Evolutionary conservation across 2,329 filamentous ascomycete genomes (phyloP), one percentile per base, ranked within the genome.

Genomic region (Colletotrichum siamense): DNA sequence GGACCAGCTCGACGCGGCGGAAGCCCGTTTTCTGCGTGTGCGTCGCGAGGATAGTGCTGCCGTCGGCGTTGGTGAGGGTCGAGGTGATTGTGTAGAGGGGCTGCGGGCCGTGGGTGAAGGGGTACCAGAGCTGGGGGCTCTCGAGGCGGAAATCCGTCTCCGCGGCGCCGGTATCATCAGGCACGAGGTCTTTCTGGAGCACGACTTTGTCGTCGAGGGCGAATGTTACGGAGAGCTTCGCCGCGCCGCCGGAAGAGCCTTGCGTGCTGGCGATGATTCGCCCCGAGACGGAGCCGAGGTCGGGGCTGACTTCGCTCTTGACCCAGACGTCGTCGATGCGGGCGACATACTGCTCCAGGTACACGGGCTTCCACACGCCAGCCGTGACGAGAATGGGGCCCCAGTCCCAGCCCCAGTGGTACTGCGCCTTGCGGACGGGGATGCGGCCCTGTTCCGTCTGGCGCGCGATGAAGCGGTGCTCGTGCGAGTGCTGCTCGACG

Each of bases 391-490:
- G 79, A 8, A 92, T 87, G 1, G 92, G 92, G 0, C 92, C 93
- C 93, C 92, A 94, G 79, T 94, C 92, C 92, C 92, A 94, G 6
- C 93, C 92, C 91, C 91, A 94, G 79, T 94, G 90, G 79, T 92
- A 94, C 82, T 94, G 93, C 1, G 92, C 91, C 80, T 94, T 94
- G n/a, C 93, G 85, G 0, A 83, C 80, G 1, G 78, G 75, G 9
- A 83, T 71, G 4, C 82, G 78, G 36, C 84, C 81, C 24, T 83
- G 80, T 69, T 84, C 91, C 72, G 79, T 91, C 85, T 79, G 89
- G 83, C 82, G 91, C 75, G 82, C 90, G 81, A 82, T 88, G 83
- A 90, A 92, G 7, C 85, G 86, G 80, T 92, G 89, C 78, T 92
- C 89, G n/a, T 88, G 87, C 22, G 80, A 79, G 79, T 92, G 87